These are phyloP conservation scores for Calophaca sinica DNA, from an alignment of 306 rosid genomes.

Conservation along the genomic window DNA sequence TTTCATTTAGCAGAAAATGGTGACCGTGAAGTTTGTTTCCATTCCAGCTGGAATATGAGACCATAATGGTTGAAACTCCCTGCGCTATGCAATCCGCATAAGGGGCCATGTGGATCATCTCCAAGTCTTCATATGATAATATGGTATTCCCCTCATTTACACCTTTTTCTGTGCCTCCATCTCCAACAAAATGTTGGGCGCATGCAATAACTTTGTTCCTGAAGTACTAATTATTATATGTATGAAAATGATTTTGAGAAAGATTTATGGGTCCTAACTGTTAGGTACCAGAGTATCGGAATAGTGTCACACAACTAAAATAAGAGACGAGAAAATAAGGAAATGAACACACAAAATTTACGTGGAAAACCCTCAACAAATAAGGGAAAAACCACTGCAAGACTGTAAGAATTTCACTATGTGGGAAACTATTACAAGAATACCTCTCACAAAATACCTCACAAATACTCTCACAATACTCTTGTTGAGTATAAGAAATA, in stretches of 20 bases:
- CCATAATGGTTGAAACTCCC: slow-evolving; percentile 84
- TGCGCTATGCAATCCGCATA: slow-evolving; percentile 72
- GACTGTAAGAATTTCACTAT: no score
- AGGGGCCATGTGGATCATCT: slow-evolving; percentile 77
- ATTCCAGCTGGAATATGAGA: slow-evolving; percentile 86
- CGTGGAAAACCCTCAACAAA: no score
- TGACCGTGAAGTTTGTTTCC: slow-evolving; percentile 67
- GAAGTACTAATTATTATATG: slow-evolving; percentile 36
- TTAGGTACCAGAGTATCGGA: no score
- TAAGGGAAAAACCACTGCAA: no score
- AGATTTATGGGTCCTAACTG: background rate
- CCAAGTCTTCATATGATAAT: slow-evolving; percentile 70
- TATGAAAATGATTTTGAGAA: slow-evolving; percentile 13
- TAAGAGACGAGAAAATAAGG: no score
- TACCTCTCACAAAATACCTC: no score
- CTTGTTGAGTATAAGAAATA: no score
- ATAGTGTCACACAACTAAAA: no score
- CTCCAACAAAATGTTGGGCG: slow-evolving; percentile 93
- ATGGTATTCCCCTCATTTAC: slow-evolving; percentile 75
- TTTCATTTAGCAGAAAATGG: slow-evolving; percentile 66
- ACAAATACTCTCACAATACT: no score
- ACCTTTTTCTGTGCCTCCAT: slow-evolving; percentile 82
- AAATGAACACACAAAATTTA: no score
- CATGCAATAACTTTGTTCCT: slow-evolving; percentile 77
- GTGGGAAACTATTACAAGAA: no score